Base-by-base conservation (phyloP, 2,329 filamentous ascomycete species). In the Periconia sp. region DNA sequence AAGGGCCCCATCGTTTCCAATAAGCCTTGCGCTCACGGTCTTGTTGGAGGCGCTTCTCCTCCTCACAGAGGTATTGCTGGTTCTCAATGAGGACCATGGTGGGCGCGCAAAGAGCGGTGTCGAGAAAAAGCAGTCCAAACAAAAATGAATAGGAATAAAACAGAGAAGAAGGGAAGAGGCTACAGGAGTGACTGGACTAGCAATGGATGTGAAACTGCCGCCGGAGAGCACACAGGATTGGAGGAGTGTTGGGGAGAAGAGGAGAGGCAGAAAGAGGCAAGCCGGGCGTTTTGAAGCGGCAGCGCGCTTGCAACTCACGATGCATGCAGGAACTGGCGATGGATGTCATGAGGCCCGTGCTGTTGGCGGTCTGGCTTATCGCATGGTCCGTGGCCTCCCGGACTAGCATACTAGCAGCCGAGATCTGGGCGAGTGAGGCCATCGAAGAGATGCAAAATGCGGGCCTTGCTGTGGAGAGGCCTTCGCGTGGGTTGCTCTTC, bases 1-100 rank as follows among this genome's bases (percentile, higher is more conserved):
- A 97, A 17, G 92, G 87, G 41, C 92, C 92, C 91, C 92, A 96
- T 84, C 87, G 90, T 83, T 97, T 97, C 92, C 92, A 97, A 77
- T 97, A 97, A 71, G 89, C 92, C 54, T 75, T 82, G 52, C 86
- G 86, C 54, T 92, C 83, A 46, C 85, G 83, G 72, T 97, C 92
- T 66, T 96, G 84, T 66, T 87, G 87, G 58, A 97, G 81, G 36
- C 94, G 87, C 71, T 87, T 88, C 78, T 97, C 92, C 75, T 97
- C 92, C 71, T 88, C 86, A 48, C 88, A 91, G 66, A 92, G 81
- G 72, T 90, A 92, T 68, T 94, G 88, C 73, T 94, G 84, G 65
- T 87, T 84, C 72, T 95, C 90, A 66, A 94, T 86, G 65, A 95
- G 81, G 68, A 96, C 92, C 92, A 97, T 97, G 52, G 50, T 43